Percentiles rank a stretch among this genome's conserved stretches.
These are phyloP conservation scores for Viridothelium virens DNA, from an alignment of 495 filamentous ascomycete species.

Conservation along the genomic window DNA sequence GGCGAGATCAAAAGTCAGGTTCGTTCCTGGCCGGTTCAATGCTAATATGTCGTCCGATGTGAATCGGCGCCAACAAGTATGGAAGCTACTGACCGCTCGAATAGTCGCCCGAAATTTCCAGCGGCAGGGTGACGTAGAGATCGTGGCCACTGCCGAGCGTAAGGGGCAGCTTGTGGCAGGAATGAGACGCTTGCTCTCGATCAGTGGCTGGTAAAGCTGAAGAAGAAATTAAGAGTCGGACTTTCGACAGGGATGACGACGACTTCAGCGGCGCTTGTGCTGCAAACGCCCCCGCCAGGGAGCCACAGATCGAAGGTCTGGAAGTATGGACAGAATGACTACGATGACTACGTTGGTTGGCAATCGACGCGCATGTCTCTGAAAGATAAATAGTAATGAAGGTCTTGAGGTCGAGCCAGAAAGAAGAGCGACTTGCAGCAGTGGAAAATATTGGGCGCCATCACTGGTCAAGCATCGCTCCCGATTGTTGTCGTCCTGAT, in stretches of 20 bases:
- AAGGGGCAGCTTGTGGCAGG: constrained; percentile 2
- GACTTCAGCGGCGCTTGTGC: constrained; percentile 5
- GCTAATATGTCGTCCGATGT: neutral
- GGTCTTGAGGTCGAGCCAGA: neutral
- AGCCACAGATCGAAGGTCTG: neutral
- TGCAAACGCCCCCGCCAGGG: neutral
- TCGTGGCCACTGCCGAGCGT: neutral
- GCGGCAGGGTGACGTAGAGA: neutral
- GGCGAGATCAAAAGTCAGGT: neutral
- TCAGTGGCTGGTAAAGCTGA: constrained; percentile 2
- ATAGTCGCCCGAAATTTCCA: neutral
- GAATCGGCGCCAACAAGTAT: neutral
- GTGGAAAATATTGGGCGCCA: neutral
- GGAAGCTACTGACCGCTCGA: neutral
- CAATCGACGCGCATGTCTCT: neutral
- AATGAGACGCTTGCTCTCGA: neutral
- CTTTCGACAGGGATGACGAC: constrained; percentile 1
- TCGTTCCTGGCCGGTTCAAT: neutral
- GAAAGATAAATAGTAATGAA: neutral
- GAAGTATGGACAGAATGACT: neutral
- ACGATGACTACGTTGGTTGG: no score
- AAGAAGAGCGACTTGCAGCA: no score
- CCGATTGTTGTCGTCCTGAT: neutral
- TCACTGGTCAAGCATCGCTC: neutral
- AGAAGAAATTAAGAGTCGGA: neutral